Conservation (phyloP, 257 asterid genomes). For the Lantana camara region DNA sequence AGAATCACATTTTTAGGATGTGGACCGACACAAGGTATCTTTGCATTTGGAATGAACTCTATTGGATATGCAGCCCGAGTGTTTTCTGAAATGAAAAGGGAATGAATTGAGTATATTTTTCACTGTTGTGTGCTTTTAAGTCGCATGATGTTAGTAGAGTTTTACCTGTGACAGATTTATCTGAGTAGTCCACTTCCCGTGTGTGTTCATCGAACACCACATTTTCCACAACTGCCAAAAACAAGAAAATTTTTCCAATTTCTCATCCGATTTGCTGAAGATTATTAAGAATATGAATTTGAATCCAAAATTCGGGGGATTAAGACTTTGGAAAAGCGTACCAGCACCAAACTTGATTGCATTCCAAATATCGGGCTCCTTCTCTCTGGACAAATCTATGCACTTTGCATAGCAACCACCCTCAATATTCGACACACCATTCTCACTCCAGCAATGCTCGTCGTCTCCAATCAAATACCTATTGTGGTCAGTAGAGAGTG, state of each 20-base stretch:
- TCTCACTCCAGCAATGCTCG: constrained; percentile 95
- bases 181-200: constrained; percentile 83
- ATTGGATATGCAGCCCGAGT: constrained; percentile 95
- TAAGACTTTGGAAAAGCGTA: constrained; percentile 19
- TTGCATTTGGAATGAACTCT: constrained; percentile 87
- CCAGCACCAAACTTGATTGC: constrained; percentile 95
- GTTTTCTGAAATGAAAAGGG: constrained; percentile 53
- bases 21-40: constrained; percentile 93
- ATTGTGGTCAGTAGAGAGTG: constrained; percentile 85
- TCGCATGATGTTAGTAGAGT: constrained; percentile 1
- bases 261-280: background rate
- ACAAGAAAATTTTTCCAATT: background rate
- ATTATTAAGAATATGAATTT: no score
- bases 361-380: constrained; percentile 97
- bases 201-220: constrained; percentile 91
- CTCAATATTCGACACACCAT: constrained; percentile 91
- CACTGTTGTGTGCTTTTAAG: background rate
- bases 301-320: background rate
- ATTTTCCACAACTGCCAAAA: constrained; percentile 69
- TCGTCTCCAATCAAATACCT: constrained; percentile 93
- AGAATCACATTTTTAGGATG: constrained; percentile 91
- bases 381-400: constrained; percentile 80
- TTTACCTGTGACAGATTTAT: constrained; percentile 90
- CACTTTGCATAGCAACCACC: constrained; percentile 98
- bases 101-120: background rate